phyloP scores from a whole-genome alignment of 345 rosid species.

The Brassica carinata region DNA sequence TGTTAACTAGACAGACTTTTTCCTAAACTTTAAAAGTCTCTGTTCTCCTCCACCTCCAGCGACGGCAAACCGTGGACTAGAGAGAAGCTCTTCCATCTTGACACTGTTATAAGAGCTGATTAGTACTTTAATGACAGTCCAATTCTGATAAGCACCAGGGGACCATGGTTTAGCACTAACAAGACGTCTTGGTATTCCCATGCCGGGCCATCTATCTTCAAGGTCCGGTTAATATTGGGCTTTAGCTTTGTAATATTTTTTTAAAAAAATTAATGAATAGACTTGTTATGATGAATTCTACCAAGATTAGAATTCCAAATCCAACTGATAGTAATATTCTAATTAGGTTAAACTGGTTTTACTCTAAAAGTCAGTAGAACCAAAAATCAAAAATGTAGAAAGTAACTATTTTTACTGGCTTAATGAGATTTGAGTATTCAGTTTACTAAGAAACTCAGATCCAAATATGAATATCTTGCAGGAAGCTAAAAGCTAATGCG shows the following conservation, averaged over 20 bases:
- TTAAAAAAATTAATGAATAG: too few relatives aligned
- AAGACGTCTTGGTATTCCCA: constrained; percentile 72
- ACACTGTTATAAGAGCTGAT: neutral
- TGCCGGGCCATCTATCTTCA: too few relatives aligned
- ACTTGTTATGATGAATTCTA: too few relatives aligned
- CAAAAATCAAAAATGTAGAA: neutral
- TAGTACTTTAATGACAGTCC: constrained; percentile 78
- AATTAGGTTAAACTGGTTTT: constrained; percentile 3
- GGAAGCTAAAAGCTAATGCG: constrained; percentile 14
- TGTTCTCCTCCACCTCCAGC: too few relatives aligned
- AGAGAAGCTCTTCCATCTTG: too few relatives aligned
- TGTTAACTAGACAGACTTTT: too few relatives aligned
- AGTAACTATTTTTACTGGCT: neutral
- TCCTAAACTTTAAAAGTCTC: too few relatives aligned
- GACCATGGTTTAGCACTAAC: constrained; percentile 98
- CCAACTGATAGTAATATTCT: neutral
- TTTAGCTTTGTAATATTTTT: too few relatives aligned
- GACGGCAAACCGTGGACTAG: too few relatives aligned
- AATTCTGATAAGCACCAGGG: constrained; percentile 79
- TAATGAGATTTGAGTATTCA: neutral
- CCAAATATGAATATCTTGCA: constrained; percentile 36
- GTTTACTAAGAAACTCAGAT: constrained; percentile 34
- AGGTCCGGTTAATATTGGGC: too few relatives aligned
- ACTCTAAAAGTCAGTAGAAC: neutral
- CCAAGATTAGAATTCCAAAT: neutral